phyloP scores from a whole-genome alignment of 345 rosid species.

The Hibiscus syriacus region DNA sequence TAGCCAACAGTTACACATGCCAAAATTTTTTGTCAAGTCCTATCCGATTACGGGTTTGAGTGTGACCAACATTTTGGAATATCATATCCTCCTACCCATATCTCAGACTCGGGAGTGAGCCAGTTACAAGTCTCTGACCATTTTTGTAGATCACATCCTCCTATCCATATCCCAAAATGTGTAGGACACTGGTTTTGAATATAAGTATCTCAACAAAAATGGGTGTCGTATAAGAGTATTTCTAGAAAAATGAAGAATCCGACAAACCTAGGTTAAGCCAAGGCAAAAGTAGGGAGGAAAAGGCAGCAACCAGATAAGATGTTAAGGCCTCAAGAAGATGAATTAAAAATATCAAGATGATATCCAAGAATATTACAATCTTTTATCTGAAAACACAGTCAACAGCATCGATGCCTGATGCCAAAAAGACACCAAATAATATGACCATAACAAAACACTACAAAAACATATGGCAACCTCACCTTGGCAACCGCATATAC shows the following conservation, averaged over 20 bases:
- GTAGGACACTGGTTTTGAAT: background rate
- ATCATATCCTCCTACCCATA: too few relatives aligned
- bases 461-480: conserved; percentile 11
- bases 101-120: too few relatives aligned
- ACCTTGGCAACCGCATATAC: conserved; percentile 98
- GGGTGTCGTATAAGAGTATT: background rate
- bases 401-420: too few relatives aligned
- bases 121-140: too few relatives aligned
- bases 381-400: too few relatives aligned
- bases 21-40: background rate
- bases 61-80: too few relatives aligned
- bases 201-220: background rate
- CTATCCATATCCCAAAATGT: too few relatives aligned
- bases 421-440: background rate
- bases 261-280: too few relatives aligned
- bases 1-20: background rate
- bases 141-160: background rate
- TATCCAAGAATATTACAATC: background rate
- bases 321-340: background rate
- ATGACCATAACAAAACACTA: background rate
- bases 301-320: background rate
- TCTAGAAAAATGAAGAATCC: too few relatives aligned
- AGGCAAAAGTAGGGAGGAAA: too few relatives aligned
- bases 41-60: too few relatives aligned
- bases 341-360: background rate